Percentiles rank a stretch among this genome's conserved stretches.
phyloP scores from a whole-genome alignment of 2,329 filamentous ascomycete species.

The Venturia carpophila region DNA sequence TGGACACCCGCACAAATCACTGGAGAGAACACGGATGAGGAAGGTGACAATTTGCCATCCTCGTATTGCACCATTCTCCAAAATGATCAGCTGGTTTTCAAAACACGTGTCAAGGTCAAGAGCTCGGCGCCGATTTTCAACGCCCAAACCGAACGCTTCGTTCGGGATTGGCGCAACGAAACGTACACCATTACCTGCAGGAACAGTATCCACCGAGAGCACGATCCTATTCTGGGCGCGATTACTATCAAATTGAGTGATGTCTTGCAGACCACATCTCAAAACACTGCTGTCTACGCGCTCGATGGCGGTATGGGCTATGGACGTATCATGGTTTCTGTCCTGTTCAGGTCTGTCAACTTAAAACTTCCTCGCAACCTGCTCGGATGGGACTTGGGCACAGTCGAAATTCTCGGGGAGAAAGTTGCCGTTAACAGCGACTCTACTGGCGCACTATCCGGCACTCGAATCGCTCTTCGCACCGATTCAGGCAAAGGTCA shows the following conservation, averaged over 20 bases:
- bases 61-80: conserved; percentile 2
- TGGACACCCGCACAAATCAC: conserved; percentile 21
- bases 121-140: conserved; percentile 3
- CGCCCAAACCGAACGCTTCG: conserved; percentile 2
- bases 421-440: neutral
- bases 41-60: conserved; percentile 52
- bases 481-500: neutral
- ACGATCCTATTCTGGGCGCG: conserved; percentile 1
- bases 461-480: neutral
- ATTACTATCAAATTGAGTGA: conserved; percentile 1
- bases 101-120: conserved; percentile 7
- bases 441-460: neutral
- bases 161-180: conserved; percentile 6
- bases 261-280: neutral
- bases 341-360: neutral
- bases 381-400: neutral
- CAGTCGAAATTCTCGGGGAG: conserved; percentile 1
- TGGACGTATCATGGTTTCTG: conserved; percentile 11
- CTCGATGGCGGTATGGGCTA: conserved; percentile 2
- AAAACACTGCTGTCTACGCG: conserved; percentile 1
- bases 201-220: conserved; percentile 2
- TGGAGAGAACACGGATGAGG: conserved; percentile 53
- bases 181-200: conserved; percentile 1
- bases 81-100: conserved; percentile 7
- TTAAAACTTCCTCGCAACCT: conserved; percentile 2